Evolutionary conservation across 805 yeast genomes (phyloP).

Genomic region (Blastobotrys peoriensis): DNA sequence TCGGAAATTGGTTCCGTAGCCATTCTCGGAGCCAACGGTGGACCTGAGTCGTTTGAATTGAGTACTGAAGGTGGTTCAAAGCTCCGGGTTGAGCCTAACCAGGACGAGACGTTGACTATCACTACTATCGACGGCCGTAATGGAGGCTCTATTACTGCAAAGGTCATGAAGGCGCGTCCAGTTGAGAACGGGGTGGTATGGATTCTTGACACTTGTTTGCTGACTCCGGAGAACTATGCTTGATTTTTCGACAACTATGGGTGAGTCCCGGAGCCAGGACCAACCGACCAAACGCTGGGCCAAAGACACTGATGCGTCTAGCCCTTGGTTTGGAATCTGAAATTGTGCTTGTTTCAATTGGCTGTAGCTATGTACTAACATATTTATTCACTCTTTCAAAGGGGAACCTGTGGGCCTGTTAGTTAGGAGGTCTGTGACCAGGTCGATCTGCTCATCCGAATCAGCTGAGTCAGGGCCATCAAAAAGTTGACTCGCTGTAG

Average conservation of each 20-base stretch:
- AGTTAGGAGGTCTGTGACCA: too few species aligned
- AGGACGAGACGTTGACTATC: constrained; percentile 2
- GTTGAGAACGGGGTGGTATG: constrained; percentile 29
- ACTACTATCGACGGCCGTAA: constrained; percentile 2
- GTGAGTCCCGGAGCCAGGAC: not conserved
- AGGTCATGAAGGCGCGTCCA: constrained; percentile 16
- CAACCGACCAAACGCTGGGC: too few species aligned
- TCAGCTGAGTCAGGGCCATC: too few species aligned
- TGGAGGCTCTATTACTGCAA: constrained; percentile 12
- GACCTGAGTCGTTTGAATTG: not conserved
- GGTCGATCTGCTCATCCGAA: too few species aligned
- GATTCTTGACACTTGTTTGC: constrained; percentile 21
- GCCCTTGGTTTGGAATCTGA: too few species aligned
- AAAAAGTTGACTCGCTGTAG: too few species aligned
- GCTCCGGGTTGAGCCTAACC: constrained; percentile 7
- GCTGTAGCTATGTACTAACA: too few species aligned
- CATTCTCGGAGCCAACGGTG: constrained; percentile 3
- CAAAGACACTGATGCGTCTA: too few species aligned
- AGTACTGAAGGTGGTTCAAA: constrained; percentile 10
- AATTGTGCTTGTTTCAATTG: too few species aligned
- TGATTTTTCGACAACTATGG: too few species aligned
- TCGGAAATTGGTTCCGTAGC: constrained; percentile 4
- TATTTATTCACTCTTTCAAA: too few species aligned
- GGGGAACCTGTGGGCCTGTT: too few species aligned
- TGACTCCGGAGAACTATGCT: constrained; percentile 8